Base-by-base conservation (phyloP, 768 basidiomycete species). In the Termitomyces bulborhizus region DNA sequence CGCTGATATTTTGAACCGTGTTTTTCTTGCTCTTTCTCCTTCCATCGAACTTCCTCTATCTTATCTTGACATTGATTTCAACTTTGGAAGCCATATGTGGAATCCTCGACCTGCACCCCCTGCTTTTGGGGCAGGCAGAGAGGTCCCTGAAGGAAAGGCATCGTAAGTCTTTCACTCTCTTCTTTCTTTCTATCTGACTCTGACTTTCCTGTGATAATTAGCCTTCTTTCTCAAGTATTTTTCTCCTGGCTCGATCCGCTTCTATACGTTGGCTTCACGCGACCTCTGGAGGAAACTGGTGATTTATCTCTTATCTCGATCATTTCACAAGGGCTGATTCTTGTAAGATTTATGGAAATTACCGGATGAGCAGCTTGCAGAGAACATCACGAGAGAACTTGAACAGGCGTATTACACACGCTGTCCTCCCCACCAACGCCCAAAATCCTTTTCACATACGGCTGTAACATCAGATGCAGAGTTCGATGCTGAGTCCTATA, bases 201-300 rank as follows among this genome's bases (percentile, higher is more conserved):
- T 37, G 21, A 24, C 36, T 41, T 21, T 21, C 21, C 16, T 48
- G 41, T 5, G 27, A 45, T 46, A 4, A 6, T 44, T 40, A 76
- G 73, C 18, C 57, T 53, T 29, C 55, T 73, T 11, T 78, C 78
- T 7, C 67, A 65, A 41, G 63, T 79, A 8, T 37, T 75, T 12
- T 77, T 81, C 54, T 66, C 69, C 21, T 81, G 80, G 80, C 64
- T 83, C 6, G 70, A 65, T 36, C 73, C 79, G 7, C 68, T 83
- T 45, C 62, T 83, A 7, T 58, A 63, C 18, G 79, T 80, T 32
- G 80, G 80, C 26, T 81, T 71, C 56, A 72, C 76, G 8, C 66
- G 80, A 37, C 80, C 80, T 3, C 57, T 81, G n/a, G 66, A 79
- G 63, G 71, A 74, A 60, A 73, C 79, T 53, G 80, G 80, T 77